Conservation (phyloP, 208 protist genomes). For the Balamuthia mandrillaris region DNA sequence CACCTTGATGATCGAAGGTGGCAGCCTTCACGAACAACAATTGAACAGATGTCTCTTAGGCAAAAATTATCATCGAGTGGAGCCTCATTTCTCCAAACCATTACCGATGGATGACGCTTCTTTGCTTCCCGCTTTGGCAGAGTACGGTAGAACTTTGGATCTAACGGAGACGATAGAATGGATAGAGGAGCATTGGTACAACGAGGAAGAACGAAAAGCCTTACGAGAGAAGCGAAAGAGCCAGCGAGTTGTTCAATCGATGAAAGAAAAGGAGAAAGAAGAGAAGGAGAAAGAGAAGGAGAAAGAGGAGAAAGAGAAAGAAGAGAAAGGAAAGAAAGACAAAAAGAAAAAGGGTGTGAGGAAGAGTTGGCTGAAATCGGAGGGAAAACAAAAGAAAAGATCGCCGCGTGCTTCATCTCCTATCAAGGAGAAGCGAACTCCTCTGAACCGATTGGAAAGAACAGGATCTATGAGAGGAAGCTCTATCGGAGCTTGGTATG, state of each 20-base stretch:
- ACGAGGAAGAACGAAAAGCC: background rate
- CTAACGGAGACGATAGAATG: slow-evolving; percentile 16
- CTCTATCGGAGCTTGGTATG: too few species aligned
- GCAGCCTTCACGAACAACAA: background rate
- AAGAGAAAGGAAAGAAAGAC: background rate
- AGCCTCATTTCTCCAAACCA: background rate
- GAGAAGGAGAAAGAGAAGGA: background rate
- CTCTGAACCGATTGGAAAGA: too few species aligned
- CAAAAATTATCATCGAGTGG: background rate
- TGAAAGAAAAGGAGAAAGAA: too few species aligned
- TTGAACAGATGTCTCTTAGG: background rate
- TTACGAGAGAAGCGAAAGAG: too few species aligned
- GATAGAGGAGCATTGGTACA: slow-evolving; percentile 29
- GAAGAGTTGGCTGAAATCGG: too few species aligned
- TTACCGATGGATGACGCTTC: slow-evolving; percentile 1
- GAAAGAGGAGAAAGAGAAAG: background rate
- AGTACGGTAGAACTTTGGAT: background rate
- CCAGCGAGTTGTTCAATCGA: too few species aligned
- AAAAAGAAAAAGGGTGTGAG: background rate
- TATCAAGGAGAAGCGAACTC: too few species aligned
- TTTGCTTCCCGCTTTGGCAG: background rate
- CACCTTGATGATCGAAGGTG: slow-evolving; percentile 24
- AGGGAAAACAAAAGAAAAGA: too few species aligned
- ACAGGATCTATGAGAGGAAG: too few species aligned
- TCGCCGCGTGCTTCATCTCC: too few species aligned